Evolutionary conservation across 306 rosid species (phyloP).

Genomic region (Rosa lucieae): DNA sequence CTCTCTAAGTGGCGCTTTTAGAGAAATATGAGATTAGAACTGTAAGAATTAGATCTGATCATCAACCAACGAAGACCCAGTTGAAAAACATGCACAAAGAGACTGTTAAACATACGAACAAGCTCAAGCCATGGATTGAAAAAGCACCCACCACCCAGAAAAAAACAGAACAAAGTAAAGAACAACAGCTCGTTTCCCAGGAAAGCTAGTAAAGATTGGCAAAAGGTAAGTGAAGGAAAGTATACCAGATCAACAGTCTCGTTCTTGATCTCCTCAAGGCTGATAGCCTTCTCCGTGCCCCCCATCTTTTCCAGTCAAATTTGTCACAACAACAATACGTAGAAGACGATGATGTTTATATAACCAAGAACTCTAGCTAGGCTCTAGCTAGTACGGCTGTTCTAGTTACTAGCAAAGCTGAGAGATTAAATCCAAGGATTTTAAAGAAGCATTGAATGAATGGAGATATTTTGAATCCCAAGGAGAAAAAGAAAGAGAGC

Average conservation of each 20-base stretch:
- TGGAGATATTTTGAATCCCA: slow-evolving; percentile 38
- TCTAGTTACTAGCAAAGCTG: neutral
- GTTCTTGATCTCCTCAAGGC: slow-evolving; percentile 79
- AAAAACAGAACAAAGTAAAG: neutral
- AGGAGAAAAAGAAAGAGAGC: slow-evolving; percentile 13
- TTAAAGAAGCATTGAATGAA: slow-evolving; percentile 38
- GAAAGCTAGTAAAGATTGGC: slow-evolving; percentile 2
- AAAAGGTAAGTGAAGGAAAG: neutral
- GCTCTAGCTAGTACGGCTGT: neutral
- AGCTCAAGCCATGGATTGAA: neutral
- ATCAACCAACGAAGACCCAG: neutral
- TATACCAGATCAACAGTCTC: slow-evolving; percentile 96
- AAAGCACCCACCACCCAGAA: neutral
- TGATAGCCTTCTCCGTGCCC: slow-evolving; percentile 32
- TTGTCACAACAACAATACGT: neutral
- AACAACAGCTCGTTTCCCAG: neutral
- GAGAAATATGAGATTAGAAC: neutral
- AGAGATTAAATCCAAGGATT: neutral
- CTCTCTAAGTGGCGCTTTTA: neutral
- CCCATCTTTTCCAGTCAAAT: slow-evolving; percentile 39
- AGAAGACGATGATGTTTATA: neutral
- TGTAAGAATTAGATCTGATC: slow-evolving; percentile 8
- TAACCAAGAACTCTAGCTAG: neutral
- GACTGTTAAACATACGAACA: neutral
- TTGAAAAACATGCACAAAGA: neutral